Base-by-base conservation (phyloP, 306 rosid species). In the Parietaria judaica region DNA sequence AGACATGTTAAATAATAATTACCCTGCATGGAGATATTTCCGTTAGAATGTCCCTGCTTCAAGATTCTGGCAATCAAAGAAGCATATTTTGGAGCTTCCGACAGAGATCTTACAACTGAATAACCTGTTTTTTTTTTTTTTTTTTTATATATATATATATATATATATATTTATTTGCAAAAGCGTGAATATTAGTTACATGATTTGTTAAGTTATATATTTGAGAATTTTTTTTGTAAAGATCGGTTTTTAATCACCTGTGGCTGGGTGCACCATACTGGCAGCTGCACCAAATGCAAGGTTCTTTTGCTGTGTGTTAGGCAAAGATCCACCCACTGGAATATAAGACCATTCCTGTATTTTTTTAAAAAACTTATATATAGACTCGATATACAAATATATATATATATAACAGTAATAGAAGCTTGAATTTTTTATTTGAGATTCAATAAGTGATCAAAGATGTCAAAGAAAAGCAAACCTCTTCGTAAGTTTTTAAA, bases 201-300 rank as follows among this genome's bases (percentile, higher is more conserved):
- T 23, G 31, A 23, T 23, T n/a, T n/a, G n/a, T n/a, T n/a, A n/a
- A n/a, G n/a, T n/a, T n/a, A n/a, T n/a, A n/a, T n/a, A n/a, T n/a
- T n/a, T n/a, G n/a, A 39, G 44, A 7, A 4, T 7, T 39, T 7
- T 39, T 7, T 39, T 39, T 4, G 17, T 13, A 8, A 47, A 63
- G 44, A 63, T 23, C 54, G 36, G 36, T 38, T 48, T 53, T 45
- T 68, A 10, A 9, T 61, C 79, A 78, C 96, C 95, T 70, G 99
- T 92, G 70, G 99, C 99, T 60, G 99, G 99, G 79, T 92, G 99
- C 74, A 92, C 99, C 96, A 92, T 82, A 78, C 96, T 79, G 56
- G 99, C 99, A 76, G 99, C 99, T 47, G 96, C 94, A 72, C 99
- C 99, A 74, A 88, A 88, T 56, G 96, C 99, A 64, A 92, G 95